These are phyloP conservation scores for Murraya paniculata DNA, from an alignment of 345 rosid species.

Conservation along the genomic window DNA sequence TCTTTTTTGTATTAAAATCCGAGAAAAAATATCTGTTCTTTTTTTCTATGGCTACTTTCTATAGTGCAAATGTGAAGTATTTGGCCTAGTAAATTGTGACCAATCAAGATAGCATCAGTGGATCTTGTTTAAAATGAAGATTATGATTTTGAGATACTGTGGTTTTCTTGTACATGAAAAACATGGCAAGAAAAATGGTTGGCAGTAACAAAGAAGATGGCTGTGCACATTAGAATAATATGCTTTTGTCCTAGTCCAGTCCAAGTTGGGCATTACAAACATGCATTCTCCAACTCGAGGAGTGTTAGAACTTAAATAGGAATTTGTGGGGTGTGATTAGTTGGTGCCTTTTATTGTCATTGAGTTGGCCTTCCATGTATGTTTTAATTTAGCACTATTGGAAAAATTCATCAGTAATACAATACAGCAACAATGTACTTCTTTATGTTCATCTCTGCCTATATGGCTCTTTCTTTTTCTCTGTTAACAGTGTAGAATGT, in stretches of 20 bases:
- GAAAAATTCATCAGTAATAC: background rate
- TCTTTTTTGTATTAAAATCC: background rate
- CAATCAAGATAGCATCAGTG: background rate
- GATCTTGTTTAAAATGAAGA: background rate
- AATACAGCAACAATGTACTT: background rate
- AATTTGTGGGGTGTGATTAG: background rate
- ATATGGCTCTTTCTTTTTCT: background rate
- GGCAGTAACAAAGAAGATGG: too few species aligned
- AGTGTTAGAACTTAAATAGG: background rate
- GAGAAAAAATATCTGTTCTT: background rate
- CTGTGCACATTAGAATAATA: too few species aligned
- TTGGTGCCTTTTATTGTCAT: background rate
- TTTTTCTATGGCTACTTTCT: background rate
- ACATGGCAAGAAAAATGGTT: too few species aligned
- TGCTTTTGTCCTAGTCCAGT: too few species aligned
- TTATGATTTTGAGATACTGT: background rate
- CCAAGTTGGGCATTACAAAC: too few species aligned
- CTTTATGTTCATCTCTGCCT: background rate
- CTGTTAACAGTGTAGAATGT: background rate
- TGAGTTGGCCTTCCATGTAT: background rate
- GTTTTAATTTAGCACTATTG: background rate
- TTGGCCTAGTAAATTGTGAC: background rate
- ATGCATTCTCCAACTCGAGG: too few species aligned
- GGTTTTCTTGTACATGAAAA: too few species aligned
- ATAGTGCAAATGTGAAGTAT: background rate